Evolutionary conservation across 2,329 filamentous ascomycete species (phyloP).

Genomic region (Sporothrix globosa): DNA sequence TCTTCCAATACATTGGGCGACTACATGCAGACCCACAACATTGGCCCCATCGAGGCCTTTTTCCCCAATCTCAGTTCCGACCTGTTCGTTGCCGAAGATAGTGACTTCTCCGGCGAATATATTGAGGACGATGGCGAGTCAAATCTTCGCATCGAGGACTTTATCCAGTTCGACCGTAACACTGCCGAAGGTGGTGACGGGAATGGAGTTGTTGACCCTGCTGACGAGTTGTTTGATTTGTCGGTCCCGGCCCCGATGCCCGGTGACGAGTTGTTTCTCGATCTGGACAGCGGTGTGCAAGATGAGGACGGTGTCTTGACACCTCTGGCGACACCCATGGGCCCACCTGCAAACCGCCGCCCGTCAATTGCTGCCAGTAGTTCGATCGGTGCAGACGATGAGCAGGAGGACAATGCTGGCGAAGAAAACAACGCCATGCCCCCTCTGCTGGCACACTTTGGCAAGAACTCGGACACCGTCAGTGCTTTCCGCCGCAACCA

Average conservation of each 20-base stretch:
- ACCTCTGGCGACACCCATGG: conserved; percentile 46
- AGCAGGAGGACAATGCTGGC: conserved; percentile 36
- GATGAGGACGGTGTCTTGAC: conserved; percentile 55
- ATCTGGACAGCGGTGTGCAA: conserved; percentile 48
- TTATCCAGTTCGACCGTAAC: conserved; percentile 65
- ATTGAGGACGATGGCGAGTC: conserved; percentile 70
- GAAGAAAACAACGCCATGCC: conserved; percentile 47
- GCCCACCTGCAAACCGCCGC: conserved; percentile 9
- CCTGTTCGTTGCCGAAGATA: conserved; percentile 57
- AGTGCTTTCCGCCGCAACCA: conserved; percentile 76
- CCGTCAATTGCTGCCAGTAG: conserved; percentile 18
- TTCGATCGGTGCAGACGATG: conserved; percentile 43
- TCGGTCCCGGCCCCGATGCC: conserved; percentile 14
- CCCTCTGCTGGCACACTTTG: conserved; percentile 67
- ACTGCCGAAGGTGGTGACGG: conserved; percentile 42
- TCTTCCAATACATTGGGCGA: conserved; percentile 59
- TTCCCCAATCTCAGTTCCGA: conserved; percentile 67
- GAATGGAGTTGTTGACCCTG: conserved; percentile 21
- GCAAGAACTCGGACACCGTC: conserved; percentile 68
- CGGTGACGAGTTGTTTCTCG: conserved; percentile 25
- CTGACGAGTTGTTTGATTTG: conserved; percentile 28
- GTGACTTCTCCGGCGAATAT: conserved; percentile 51
- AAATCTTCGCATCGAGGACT: conserved; percentile 69
- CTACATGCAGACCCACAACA: conserved; percentile 64
- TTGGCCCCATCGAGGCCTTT: conserved; percentile 75